A percentile compares a stretch with the other conserved stretches of the same genome.
Evolutionary conservation across 2,329 filamentous ascomycete species (phyloP).

Genomic region (Onygena corvina): DNA sequence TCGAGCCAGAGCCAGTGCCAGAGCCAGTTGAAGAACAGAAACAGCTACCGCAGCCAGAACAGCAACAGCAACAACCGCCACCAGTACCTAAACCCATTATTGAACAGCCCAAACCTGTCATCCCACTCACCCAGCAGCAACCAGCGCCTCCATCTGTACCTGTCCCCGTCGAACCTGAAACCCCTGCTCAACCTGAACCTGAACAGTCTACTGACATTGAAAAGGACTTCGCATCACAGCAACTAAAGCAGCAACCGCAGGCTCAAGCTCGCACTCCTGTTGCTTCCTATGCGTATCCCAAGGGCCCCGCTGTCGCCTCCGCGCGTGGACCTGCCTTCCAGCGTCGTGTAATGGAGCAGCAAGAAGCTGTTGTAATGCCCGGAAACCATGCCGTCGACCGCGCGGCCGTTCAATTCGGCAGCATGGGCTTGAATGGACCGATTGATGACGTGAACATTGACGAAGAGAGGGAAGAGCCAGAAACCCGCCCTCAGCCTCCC

Average conservation of each 20-base stretch:
- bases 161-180: slow-evolving; percentile 26
- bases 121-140: slow-evolving; percentile 20
- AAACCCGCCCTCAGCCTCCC: slow-evolving; percentile 85
- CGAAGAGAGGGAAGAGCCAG: slow-evolving; percentile 85
- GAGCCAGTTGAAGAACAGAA: not conserved
- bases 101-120: slow-evolving; percentile 30
- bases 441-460: slow-evolving; percentile 69
- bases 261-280: slow-evolving; percentile 49
- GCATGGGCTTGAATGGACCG: slow-evolving; percentile 74
- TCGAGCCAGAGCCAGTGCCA: not conserved
- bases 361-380: slow-evolving; percentile 96
- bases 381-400: slow-evolving; percentile 90
- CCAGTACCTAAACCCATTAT: slow-evolving; percentile 7
- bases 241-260: slow-evolving; percentile 69
- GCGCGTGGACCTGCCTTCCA: slow-evolving; percentile 67
- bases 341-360: slow-evolving; percentile 79
- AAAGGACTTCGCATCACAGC: slow-evolving; percentile 58
- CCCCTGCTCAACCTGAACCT: slow-evolving; percentile 34
- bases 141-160: slow-evolving; percentile 8
- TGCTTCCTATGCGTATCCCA: slow-evolving; percentile 31
- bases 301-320: slow-evolving; percentile 63
- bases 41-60: slow-evolving; percentile 3
- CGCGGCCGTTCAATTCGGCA: slow-evolving; percentile 88
- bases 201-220: slow-evolving; percentile 29
- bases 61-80: not conserved